Evolutionary conservation across 192 early-diverging fungal genomes (phyloP).

Genomic region (Coemansia sp.): DNA sequence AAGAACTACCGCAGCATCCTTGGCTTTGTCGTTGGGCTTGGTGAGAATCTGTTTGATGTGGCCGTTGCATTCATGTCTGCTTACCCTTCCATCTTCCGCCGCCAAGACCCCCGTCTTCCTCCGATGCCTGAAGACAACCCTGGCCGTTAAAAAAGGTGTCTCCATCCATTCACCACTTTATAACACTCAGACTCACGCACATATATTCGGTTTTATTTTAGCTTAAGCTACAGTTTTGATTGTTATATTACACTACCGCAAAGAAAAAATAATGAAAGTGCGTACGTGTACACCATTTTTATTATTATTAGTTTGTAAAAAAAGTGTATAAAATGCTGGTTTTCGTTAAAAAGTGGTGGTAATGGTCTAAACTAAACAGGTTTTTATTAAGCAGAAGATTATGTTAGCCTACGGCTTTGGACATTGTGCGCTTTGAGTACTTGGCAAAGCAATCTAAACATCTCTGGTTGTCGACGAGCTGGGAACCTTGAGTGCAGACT

Average conservation of each 20-base stretch:
- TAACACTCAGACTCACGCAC: too few species aligned
- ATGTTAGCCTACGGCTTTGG: slow-evolving; percentile 13
- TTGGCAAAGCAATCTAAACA: slow-evolving; percentile 45
- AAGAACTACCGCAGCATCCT: slow-evolving; percentile 44
- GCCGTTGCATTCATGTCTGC: slow-evolving; percentile 51
- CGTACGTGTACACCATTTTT: too few species aligned
- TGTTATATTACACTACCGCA: too few species aligned
- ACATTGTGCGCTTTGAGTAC: slow-evolving; percentile 30
- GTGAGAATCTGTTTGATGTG: slow-evolving; percentile 48
- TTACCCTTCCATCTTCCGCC: slow-evolving; percentile 45
- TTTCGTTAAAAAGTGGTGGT: too few species aligned
- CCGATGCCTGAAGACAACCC: not conserved
- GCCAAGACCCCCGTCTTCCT: slow-evolving; percentile 16
- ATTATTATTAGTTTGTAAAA: too few species aligned
- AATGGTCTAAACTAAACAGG: too few species aligned
- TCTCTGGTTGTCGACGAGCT: slow-evolving; percentile 26
- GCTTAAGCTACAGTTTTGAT: too few species aligned
- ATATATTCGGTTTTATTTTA: too few species aligned
- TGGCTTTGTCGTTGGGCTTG: slow-evolving; percentile 38
- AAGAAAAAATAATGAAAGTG: too few species aligned
- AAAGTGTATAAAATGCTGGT: too few species aligned
- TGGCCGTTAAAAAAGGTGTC: not conserved
- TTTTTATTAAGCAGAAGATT: too few species aligned
- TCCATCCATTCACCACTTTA: not conserved
- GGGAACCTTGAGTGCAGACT: slow-evolving; percentile 27